Evolutionary conservation across 202 grass and related monocot genomes (phyloP).

Genomic region (Setaria viridis): DNA sequence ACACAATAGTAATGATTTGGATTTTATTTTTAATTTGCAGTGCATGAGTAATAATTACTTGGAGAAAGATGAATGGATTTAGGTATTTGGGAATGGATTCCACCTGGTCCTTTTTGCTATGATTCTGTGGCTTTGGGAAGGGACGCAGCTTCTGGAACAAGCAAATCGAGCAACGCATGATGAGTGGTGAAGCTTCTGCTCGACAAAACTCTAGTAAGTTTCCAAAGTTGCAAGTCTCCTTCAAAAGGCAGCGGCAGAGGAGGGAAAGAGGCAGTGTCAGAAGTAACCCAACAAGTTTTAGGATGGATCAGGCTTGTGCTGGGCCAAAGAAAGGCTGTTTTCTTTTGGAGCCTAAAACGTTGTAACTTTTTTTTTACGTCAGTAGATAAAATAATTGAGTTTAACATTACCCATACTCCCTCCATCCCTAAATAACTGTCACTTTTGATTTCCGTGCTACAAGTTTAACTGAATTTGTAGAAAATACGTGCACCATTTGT

Average conservation of each 20-base stretch:
- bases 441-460: no score
- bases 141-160: conserved; percentile 38
- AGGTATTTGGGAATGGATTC: conserved; percentile 7
- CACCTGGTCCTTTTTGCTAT: not conserved
- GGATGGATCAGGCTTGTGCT: no score
- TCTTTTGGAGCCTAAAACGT: no score
- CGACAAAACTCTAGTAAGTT: not conserved
- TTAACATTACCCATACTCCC: no score
- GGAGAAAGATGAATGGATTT: not conserved
- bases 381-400: no score
- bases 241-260: not conserved
- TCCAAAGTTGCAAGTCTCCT: not conserved
- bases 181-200: not conserved
- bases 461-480: no score
- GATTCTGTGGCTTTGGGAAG: not conserved
- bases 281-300: no score
- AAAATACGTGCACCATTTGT: no score
- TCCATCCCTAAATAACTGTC: no score
- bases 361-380: no score
- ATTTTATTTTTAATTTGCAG: not conserved
- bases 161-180: not conserved
- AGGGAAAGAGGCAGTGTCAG: no score
- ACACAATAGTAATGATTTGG: not conserved
- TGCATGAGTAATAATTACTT: not conserved
- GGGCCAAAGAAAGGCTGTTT: no score